phyloP scores from a whole-genome alignment of 345 rosid species.

The Linum lewisii region DNA sequence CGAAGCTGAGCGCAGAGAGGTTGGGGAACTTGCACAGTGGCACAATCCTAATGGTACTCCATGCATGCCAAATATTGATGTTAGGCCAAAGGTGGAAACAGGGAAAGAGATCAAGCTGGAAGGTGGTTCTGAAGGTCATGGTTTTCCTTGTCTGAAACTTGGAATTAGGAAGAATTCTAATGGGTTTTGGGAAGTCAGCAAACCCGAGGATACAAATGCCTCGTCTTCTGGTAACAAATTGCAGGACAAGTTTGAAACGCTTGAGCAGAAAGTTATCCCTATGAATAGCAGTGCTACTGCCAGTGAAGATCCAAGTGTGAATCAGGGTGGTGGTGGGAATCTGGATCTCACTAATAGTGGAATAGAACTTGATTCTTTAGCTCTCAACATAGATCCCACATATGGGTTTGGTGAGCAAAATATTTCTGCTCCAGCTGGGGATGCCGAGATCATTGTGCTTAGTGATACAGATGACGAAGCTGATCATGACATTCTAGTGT shows the following conservation, averaged over 20 bases:
- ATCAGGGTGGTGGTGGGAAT: constrained; percentile 68
- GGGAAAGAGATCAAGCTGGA: constrained; percentile 54
- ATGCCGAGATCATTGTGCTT: constrained; percentile 72
- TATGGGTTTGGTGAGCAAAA: constrained; percentile 42
- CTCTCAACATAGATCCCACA: constrained; percentile 51
- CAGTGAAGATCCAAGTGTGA: constrained; percentile 91
- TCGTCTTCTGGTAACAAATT: constrained; percentile 57
- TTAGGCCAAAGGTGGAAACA: constrained; percentile 39
- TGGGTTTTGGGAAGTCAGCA: constrained; percentile 92
- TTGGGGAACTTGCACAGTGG: constrained; percentile 80
- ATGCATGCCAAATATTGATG: constrained; percentile 30
- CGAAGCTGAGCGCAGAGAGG: constrained; percentile 65
- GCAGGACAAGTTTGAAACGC: constrained; percentile 33
- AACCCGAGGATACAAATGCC: constrained; percentile 53
- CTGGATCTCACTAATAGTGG: constrained; percentile 54
- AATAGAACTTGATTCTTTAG: constrained; percentile 64
- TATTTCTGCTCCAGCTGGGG: constrained; percentile 36
- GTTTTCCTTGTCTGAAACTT: constrained; percentile 59
- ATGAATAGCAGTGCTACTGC: constrained; percentile 93
- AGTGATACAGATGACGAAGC: constrained; percentile 79
- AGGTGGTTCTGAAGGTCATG: constrained; percentile 59
- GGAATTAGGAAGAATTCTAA: constrained; percentile 74
- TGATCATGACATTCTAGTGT: constrained; percentile 42
- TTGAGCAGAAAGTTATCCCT: constrained; percentile 48
- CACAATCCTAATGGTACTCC: constrained; percentile 68